Percentiles rank a stretch among this genome's conserved stretches.
Conservation (phyloP, 2,329 filamentous ascomycete genomes). For the Aspergillus proliferans region DNA sequence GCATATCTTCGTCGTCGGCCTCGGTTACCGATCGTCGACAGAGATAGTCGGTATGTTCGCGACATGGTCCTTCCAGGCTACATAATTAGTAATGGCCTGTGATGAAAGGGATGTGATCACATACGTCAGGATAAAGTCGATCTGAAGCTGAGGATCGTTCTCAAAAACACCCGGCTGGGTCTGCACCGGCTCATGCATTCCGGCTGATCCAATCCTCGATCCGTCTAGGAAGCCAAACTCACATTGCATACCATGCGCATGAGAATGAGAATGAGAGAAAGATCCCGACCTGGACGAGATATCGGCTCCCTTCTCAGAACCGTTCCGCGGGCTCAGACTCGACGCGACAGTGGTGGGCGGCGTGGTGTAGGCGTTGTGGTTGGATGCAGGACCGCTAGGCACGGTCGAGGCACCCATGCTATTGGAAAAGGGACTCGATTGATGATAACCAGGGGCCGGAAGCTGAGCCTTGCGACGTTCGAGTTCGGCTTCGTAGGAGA, state of each 20-base stretch:
- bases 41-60: conserved; percentile 64
- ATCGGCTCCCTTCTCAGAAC: conserved; percentile 21
- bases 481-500: conserved; percentile 48
- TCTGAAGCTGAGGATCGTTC: conserved; percentile 39
- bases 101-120: conserved; percentile 8
- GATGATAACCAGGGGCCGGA: conserved; percentile 20
- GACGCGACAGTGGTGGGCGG: conserved; percentile 30
- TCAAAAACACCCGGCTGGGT: conserved; percentile 38
- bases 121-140: conserved; percentile 45
- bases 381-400: conserved; percentile 14
- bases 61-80: conserved; percentile 52
- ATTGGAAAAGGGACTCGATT: conserved; percentile 37
- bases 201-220: conserved; percentile 10
- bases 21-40: conserved; percentile 67
- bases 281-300: conserved; percentile 10
- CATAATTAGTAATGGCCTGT: conserved; percentile 2
- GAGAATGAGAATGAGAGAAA: not conserved
- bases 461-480: conserved; percentile 32
- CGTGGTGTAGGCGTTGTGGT: conserved; percentile 22
- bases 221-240: conserved; percentile 18
- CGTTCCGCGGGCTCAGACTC: conserved; percentile 25
- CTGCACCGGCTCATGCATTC: conserved; percentile 14
- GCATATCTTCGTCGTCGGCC: conserved; percentile 55
- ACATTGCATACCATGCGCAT: not conserved
- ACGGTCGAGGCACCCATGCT: conserved; percentile 32